Evolutionary conservation across 805 yeast genomes (phyloP).

Genomic region (Wickerhamomyces chambardii): DNA sequence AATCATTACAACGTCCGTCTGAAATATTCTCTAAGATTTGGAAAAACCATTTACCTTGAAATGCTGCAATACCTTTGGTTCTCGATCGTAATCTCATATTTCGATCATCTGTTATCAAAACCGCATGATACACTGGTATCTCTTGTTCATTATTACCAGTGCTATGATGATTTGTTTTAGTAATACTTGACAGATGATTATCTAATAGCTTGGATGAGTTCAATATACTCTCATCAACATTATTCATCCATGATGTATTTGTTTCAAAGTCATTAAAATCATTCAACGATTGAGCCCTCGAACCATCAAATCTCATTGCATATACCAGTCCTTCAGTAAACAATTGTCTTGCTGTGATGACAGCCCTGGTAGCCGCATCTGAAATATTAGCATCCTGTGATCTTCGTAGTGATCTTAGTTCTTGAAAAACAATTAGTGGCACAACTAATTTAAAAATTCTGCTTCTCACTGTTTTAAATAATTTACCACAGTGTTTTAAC

Average conservation of each 20-base stretch:
- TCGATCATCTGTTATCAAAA: slow-evolving; percentile 65
- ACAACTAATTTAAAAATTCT: slow-evolving; percentile 51
- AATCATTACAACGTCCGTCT: slow-evolving; percentile 46
- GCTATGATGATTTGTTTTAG: neutral
- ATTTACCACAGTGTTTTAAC: slow-evolving; percentile 73
- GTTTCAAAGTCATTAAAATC: slow-evolving; percentile 70
- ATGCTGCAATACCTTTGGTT: slow-evolving; percentile 42
- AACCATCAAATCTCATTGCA: slow-evolving; percentile 63
- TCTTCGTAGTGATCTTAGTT: slow-evolving; percentile 59
- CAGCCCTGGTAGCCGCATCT: slow-evolving; percentile 77
- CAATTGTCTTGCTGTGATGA: slow-evolving; percentile 61
- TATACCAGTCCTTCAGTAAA: slow-evolving; percentile 44
- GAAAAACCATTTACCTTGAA: slow-evolving; percentile 55
- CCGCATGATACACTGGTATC: slow-evolving; percentile 35
- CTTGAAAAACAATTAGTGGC: slow-evolving; percentile 74
- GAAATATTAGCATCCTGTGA: slow-evolving; percentile 66
- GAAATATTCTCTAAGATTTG: slow-evolving; percentile 34
- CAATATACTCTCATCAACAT: slow-evolving; percentile 61
- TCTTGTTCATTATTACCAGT: too few relatives aligned
- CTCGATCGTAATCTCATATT: slow-evolving; percentile 63
- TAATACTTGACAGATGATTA: slow-evolving; percentile 1
- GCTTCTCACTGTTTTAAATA: slow-evolving; percentile 59
- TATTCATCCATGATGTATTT: slow-evolving; percentile 63
- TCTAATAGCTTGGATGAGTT: slow-evolving; percentile 38
- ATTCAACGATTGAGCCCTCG: slow-evolving; percentile 56